Conservation (phyloP, 2,329 filamentous ascomycete species). For the Aschersonia sp. region DNA sequence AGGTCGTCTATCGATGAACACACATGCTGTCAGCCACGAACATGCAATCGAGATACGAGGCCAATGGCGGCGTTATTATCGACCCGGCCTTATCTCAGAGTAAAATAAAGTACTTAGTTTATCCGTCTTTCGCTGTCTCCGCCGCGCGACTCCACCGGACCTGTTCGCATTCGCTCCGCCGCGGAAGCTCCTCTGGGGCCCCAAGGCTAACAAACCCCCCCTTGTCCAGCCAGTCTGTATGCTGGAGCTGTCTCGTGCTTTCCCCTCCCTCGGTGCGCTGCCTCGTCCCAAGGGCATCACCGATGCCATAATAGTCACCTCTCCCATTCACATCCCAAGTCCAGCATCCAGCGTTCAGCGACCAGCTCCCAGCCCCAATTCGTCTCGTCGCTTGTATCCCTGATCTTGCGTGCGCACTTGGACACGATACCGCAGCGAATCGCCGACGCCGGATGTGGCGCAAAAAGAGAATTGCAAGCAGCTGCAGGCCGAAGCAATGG, state of each 20-base stretch:
- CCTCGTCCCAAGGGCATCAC: background rate
- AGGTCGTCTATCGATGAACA: too few relatives aligned
- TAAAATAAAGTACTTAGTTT: too few relatives aligned
- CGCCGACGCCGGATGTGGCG: background rate
- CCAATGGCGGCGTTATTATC: too few relatives aligned
- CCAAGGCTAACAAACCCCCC: too few relatives aligned
- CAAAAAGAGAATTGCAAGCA: background rate
- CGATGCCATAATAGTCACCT: background rate
- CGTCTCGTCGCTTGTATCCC: background rate
- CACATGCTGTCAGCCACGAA: too few relatives aligned
- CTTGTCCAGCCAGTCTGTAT: too few relatives aligned
- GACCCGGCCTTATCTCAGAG: too few relatives aligned
- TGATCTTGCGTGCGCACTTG: background rate
- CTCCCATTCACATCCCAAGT: background rate
- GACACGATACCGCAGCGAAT: too few relatives aligned
- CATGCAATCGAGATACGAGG: too few relatives aligned
- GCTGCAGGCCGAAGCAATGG: slow-evolving; percentile 1
- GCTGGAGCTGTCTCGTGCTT: background rate
- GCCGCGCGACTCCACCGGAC: background rate
- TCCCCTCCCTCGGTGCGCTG: too few relatives aligned
- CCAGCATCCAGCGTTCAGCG: background rate
- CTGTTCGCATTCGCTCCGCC: background rate
- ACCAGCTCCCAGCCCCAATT: background rate
- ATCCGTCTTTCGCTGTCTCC: background rate
- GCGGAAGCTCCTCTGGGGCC: background rate